phyloP scores from a whole-genome alignment of 192 early-diverging fungal genomes.

The Linnemannia hyalina region DNA sequence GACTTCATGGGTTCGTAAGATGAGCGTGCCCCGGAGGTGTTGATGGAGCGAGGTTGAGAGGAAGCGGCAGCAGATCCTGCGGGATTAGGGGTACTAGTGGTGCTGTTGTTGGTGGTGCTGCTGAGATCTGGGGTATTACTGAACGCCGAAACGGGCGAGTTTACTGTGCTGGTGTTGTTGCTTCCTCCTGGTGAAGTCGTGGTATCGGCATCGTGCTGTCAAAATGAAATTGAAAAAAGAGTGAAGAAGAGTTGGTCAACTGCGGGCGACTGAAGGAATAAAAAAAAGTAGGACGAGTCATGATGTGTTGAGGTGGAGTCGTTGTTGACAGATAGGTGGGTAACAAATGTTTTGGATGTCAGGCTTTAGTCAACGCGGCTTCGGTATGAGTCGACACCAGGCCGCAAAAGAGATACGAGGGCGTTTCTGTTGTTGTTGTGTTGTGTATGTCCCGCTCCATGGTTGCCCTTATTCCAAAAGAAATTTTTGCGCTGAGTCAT shows the following conservation, averaged over 20 bases:
- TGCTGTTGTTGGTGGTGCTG: slow-evolving; percentile 15
- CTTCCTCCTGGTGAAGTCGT: slow-evolving; percentile 51
- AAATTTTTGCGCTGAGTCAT: slow-evolving; percentile 32
- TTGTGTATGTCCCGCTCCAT: not conserved
- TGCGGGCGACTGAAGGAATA: not conserved
- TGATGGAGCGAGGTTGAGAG: slow-evolving; percentile 34
- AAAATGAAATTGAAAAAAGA: not conserved
- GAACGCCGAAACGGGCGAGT: slow-evolving; percentile 48
- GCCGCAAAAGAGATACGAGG: not conserved
- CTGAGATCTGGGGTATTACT: slow-evolving; percentile 47
- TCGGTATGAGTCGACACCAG: not conserved
- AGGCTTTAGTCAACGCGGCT: not conserved
- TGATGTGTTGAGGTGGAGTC: not conserved
- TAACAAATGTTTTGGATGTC: not conserved
- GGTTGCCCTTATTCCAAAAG: not conserved
- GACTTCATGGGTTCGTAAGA: slow-evolving; percentile 65
- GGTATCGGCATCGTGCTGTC: slow-evolving; percentile 45
- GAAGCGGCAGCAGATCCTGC: slow-evolving; percentile 1
- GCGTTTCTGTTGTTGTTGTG: not conserved
- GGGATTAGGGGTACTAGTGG: slow-evolving; percentile 3
- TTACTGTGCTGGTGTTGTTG: slow-evolving; percentile 30
- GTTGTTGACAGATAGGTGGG: not conserved
- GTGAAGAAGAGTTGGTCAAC: not conserved
- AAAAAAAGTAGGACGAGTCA: not conserved
- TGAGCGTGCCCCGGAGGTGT: slow-evolving; percentile 50